These are phyloP conservation scores for Datura wrightii DNA, from an alignment of 257 asterid genomes.

Conservation along the genomic window DNA sequence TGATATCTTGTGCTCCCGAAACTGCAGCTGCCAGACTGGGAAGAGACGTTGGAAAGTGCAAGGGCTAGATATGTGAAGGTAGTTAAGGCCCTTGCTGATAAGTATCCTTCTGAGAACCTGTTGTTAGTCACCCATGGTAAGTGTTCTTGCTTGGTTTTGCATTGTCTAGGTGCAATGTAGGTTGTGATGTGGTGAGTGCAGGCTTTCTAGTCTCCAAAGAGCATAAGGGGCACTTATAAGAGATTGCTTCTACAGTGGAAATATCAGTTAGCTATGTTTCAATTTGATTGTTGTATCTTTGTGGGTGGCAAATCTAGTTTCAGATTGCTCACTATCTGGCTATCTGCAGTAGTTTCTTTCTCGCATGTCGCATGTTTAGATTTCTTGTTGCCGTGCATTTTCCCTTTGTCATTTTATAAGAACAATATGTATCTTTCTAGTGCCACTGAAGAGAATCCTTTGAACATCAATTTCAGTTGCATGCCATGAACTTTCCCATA, in stretches of 20 bases:
- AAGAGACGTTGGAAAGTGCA: conserved; percentile 60
- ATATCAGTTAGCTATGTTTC: not conserved
- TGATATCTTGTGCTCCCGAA: conserved; percentile 27
- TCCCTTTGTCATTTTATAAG: not conserved
- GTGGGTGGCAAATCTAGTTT: not conserved
- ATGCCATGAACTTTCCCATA: not conserved
- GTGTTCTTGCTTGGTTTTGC: conserved; percentile 30
- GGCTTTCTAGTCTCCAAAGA: not conserved
- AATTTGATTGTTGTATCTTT: not conserved
- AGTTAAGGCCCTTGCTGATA: conserved; percentile 75
- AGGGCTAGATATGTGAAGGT: conserved; percentile 64
- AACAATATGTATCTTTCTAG: not conserved
- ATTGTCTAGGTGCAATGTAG: conserved; percentile 2
- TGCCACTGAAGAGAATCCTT: not conserved
- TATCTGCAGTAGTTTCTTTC: conserved; percentile 1
- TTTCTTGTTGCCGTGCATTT: not conserved
- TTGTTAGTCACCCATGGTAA: conserved; percentile 89
- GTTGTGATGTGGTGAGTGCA: not conserved
- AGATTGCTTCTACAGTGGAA: not conserved
- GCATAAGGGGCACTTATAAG: not conserved
- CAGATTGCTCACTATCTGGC: not conserved
- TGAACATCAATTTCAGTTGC: not conserved
- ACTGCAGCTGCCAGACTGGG: conserved; percentile 78
- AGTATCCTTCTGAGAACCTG: conserved; percentile 82
- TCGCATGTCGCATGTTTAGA: not conserved